A percentile compares a stretch with the other conserved stretches of the same genome.
Evolutionary conservation across 805 yeast genomes (phyloP).

Genomic region (Torulaspora indica): DNA sequence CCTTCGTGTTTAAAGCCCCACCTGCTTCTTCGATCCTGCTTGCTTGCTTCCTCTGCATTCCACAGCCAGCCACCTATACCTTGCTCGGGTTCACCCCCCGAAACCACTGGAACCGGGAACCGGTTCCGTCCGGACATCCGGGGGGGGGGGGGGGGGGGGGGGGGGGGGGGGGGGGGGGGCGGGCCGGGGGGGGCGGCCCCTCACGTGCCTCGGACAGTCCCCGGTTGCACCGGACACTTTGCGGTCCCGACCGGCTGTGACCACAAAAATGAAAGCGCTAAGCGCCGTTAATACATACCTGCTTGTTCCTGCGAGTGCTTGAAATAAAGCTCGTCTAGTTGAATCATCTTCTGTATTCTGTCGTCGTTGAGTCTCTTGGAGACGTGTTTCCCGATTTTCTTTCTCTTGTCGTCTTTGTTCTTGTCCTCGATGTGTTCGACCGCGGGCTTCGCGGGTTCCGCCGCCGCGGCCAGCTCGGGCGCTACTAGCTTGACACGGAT

Average conservation of each 20-base stretch:
- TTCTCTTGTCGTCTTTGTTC: background rate
- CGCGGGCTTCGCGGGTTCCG: background rate
- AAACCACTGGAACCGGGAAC: background rate
- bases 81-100: background rate
- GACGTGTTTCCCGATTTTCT: background rate
- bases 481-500: slow-evolving; percentile 8
- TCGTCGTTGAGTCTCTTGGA: slow-evolving; percentile 12
- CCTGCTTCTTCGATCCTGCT: too few species aligned
- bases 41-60: too few species aligned
- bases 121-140: slow-evolving; percentile 2
- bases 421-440: slow-evolving; percentile 9
- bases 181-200: background rate
- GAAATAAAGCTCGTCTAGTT: slow-evolving; percentile 13
- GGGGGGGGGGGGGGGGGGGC: too few species aligned
- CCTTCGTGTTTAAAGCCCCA: too few species aligned
- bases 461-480: slow-evolving; percentile 2
- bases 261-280: background rate
- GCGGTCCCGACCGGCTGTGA: too few species aligned
- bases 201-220: background rate
- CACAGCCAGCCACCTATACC: too few species aligned
- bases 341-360: slow-evolving; percentile 14
- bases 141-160: too few species aligned
- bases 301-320: background rate
- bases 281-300: slow-evolving; percentile 1
- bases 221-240: background rate